Conservation (phyloP, 345 rosid genomes). For the Cardamine resedifolia region DNA sequence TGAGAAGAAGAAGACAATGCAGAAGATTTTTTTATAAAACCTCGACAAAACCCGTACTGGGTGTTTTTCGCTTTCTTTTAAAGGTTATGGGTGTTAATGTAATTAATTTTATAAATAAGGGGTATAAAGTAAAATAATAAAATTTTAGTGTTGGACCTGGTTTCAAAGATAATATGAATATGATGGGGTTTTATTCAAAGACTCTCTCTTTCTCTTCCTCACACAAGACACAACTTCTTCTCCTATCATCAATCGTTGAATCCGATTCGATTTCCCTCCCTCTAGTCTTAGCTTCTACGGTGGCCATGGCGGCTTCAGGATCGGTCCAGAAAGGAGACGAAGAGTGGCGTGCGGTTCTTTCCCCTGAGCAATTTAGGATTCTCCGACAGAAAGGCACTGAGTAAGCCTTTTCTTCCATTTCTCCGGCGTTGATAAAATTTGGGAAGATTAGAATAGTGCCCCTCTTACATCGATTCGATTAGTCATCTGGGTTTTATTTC, state of each 20-base stretch:
- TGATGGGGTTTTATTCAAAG: background rate
- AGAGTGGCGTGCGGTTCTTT: conserved; percentile 78
- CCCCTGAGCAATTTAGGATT: conserved; percentile 76
- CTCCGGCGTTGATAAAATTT: too few relatives aligned
- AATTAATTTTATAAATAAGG: background rate
- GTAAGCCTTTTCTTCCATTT: conserved; percentile 41
- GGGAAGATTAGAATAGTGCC: background rate
- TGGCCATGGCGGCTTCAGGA: conserved; percentile 62
- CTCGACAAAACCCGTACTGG: conserved; percentile 1
- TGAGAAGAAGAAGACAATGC: background rate
- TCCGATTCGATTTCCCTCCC: background rate
- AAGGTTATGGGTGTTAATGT: background rate
- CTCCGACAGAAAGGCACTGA: conserved; percentile 81
- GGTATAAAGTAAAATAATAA: background rate
- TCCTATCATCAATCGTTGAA: background rate
- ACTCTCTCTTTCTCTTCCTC: background rate
- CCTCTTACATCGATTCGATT: background rate
- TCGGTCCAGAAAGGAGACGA: conserved; percentile 64
- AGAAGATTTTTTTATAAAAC: background rate
- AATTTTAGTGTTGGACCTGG: background rate
- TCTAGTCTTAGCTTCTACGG: conserved; percentile 11
- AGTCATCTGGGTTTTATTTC: background rate
- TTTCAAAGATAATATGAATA: background rate
- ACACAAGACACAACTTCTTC: background rate
- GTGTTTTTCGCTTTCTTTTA: background rate